Evolutionary conservation across 1,139 yeast species (phyloP).

Genomic region (Saccharomyces hybrid): DNA sequence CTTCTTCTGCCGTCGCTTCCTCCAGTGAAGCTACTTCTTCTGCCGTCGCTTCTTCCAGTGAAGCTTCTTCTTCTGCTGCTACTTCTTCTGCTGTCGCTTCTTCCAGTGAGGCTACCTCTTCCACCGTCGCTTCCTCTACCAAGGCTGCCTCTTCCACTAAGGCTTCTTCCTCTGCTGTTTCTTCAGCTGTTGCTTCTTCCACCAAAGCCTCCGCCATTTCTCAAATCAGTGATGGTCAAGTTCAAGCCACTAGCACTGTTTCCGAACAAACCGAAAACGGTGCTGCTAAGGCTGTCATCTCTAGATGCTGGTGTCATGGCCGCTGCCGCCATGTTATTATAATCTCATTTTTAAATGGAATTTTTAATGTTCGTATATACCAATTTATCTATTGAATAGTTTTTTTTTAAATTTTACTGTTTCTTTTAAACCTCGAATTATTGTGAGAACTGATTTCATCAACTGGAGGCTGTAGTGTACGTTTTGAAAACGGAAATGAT

Average conservation of each 20-base stretch:
- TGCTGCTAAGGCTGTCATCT: constrained; percentile 4
- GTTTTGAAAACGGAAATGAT: background rate
- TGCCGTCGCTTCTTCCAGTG: constrained; percentile 7
- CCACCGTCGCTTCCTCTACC: background rate
- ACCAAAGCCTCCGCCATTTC: background rate
- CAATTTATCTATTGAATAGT: background rate
- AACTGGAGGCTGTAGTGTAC: background rate
- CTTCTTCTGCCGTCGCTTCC: background rate
- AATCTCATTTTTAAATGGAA: background rate
- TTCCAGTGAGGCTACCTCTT: constrained; percentile 16
- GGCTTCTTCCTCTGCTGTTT: background rate
- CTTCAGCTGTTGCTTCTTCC: background rate
- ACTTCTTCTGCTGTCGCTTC: background rate
- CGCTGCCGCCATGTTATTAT: constrained; percentile 4
- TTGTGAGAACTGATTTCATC: background rate
- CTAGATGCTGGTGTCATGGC: constrained; percentile 6
- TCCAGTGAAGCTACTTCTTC: constrained; percentile 16
- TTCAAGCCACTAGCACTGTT: constrained; percentile 2
- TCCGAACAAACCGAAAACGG: constrained; percentile 5
- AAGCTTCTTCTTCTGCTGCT: constrained; percentile 1
- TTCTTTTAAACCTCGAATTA: background rate
- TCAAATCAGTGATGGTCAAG: constrained; percentile 4
- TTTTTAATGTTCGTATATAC: background rate
- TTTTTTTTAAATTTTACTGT: too few relatives aligned
- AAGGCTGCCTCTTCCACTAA: background rate